Conservation (phyloP, 1,139 yeast species). For the Pichia sp. region DNA sequence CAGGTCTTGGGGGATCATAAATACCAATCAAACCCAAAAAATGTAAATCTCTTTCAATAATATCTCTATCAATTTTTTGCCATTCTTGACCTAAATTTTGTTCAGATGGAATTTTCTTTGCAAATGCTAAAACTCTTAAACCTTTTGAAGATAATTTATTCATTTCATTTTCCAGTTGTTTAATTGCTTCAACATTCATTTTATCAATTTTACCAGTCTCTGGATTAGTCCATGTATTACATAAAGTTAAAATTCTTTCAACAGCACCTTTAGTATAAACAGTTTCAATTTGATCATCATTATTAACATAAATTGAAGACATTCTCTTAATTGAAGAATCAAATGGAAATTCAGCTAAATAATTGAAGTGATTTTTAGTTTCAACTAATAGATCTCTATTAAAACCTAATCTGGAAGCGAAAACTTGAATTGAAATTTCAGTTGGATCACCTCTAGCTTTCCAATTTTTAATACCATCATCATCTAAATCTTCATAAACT, state of each 20-base stretch:
- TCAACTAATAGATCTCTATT: slow-evolving; percentile 40
- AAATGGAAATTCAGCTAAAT: slow-evolving; percentile 65
- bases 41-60: slow-evolving; percentile 48
- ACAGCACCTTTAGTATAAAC: slow-evolving; percentile 76
- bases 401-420: slow-evolving; percentile 49
- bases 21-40: slow-evolving; percentile 73
- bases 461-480: slow-evolving; percentile 45
- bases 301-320: slow-evolving; percentile 51
- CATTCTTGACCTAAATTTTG: slow-evolving; percentile 22
- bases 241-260: slow-evolving; percentile 57
- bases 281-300: slow-evolving; percentile 29
- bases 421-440: slow-evolving; percentile 76
- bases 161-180: slow-evolving; percentile 50
- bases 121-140: slow-evolving; percentile 68
- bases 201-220: slow-evolving; percentile 29
- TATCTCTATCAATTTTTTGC: slow-evolving; percentile 38
- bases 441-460: slow-evolving; percentile 82
- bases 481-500: slow-evolving; percentile 39
- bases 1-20: slow-evolving; percentile 76
- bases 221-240: slow-evolving; percentile 48
- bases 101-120: slow-evolving; percentile 34
- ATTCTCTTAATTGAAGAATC: slow-evolving; percentile 73
- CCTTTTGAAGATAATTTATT: slow-evolving; percentile 61
- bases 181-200: slow-evolving; percentile 39
- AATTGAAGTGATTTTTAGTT: slow-evolving; percentile 32